Conservation (phyloP, 148 eudicot genomes). For the Simmondsia chinensis region DNA sequence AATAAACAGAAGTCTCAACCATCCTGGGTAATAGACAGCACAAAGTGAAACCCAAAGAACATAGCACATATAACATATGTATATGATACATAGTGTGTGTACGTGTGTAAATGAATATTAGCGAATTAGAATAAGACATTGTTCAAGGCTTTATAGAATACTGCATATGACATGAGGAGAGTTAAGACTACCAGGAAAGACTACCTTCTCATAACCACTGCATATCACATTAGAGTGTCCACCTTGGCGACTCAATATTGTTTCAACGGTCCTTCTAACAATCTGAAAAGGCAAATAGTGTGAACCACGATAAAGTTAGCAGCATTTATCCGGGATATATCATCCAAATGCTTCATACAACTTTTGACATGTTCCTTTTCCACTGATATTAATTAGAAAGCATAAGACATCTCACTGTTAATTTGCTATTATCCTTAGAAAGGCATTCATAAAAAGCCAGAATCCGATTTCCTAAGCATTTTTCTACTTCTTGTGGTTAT, state of each 20-base stretch:
- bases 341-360: too few relatives aligned
- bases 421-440: too few relatives aligned
- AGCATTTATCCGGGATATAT: background rate
- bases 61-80: too few relatives aligned
- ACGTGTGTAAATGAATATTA: background rate
- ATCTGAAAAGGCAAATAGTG: slow-evolving; percentile 30
- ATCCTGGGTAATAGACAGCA: background rate
- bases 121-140: background rate
- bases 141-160: background rate
- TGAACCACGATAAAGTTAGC: background rate
- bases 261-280: slow-evolving; percentile 50
- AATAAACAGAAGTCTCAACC: too few relatives aligned
- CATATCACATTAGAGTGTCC: slow-evolving; percentile 45
- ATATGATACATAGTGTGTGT: too few relatives aligned
- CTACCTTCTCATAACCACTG: slow-evolving; percentile 50
- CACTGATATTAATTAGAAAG: too few relatives aligned
- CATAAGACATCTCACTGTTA: too few relatives aligned
- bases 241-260: slow-evolving; percentile 16
- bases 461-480: too few relatives aligned
- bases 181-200: slow-evolving; percentile 6
- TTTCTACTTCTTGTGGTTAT: too few relatives aligned
- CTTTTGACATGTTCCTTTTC: too few relatives aligned
- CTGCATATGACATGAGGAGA: background rate
- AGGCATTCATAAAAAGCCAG: too few relatives aligned
- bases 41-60: background rate